These are phyloP conservation scores for Pichia paraexigua DNA, from an alignment of 805 yeast genomes.

Conservation along the genomic window DNA sequence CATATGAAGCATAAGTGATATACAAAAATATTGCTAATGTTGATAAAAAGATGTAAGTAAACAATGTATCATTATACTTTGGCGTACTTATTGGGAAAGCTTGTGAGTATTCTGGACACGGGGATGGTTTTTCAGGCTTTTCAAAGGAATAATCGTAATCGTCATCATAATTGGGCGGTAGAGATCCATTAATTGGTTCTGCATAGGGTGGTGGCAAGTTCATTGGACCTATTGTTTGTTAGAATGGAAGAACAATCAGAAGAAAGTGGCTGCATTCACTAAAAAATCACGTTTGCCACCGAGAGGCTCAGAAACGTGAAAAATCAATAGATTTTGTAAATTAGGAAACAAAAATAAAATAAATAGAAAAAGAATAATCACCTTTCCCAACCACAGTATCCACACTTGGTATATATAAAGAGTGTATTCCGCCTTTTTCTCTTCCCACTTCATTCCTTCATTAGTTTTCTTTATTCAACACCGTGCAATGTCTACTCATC, in stretches of 20 bases:
- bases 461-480: neutral
- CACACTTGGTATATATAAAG: too few relatives aligned
- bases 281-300: neutral
- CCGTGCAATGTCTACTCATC: conserved; percentile 10
- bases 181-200: conserved; percentile 2
- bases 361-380: too few relatives aligned
- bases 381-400: too few relatives aligned
- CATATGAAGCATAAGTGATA: conserved; percentile 10
- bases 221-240: neutral
- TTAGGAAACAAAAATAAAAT: too few relatives aligned
- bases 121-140: conserved; percentile 24
- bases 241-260: too few relatives aligned
- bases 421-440: too few relatives aligned
- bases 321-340: too few relatives aligned
- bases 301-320: neutral
- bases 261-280: too few relatives aligned
- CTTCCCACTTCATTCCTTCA: too few relatives aligned
- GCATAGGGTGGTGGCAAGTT: conserved; percentile 6
- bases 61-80: conserved; percentile 63
- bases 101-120: conserved; percentile 46
- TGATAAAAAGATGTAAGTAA: conserved; percentile 41
- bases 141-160: conserved; percentile 26
- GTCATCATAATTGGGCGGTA: conserved; percentile 12
- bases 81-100: conserved; percentile 60
- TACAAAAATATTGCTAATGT: conserved; percentile 13